Evolutionary conservation across 768 basidiomycete species (phyloP).

Genomic region (Nevesoporus exiguus): DNA sequence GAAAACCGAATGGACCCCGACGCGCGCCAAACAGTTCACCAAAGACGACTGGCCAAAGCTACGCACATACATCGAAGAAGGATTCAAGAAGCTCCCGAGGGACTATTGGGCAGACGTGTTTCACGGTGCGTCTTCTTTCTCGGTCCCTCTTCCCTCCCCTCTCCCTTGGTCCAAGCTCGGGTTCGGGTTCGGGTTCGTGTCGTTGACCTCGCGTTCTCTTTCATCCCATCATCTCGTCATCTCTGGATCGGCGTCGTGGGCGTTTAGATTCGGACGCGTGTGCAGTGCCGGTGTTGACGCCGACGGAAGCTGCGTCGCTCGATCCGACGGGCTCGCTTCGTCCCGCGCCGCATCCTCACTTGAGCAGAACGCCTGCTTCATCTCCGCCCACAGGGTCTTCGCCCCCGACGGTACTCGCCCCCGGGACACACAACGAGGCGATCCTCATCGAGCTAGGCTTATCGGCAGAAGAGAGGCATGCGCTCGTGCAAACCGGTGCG

Average conservation of each 20-base stretch:
- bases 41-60: conserved; percentile 55
- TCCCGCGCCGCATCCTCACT: conserved; percentile 52
- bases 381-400: conserved; percentile 4
- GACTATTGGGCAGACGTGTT: conserved; percentile 71
- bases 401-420: conserved; percentile 29
- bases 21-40: conserved; percentile 41
- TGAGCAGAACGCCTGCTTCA: conserved; percentile 34
- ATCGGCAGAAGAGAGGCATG: conserved; percentile 35
- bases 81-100: conserved; percentile 56
- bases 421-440: conserved; percentile 54
- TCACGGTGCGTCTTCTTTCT: conserved; percentile 56
- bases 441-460: conserved; percentile 53
- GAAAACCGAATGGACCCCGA: conserved; percentile 55
- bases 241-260: not conserved
- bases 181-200: no score
- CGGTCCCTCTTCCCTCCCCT: not conserved
- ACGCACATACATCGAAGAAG: conserved; percentile 54
- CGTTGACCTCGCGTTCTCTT: no score
- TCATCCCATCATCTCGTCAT: no score
- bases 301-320: conserved; percentile 53
- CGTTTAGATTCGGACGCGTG: conserved; percentile 66
- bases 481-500: conserved; percentile 46
- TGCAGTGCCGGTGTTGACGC: conserved; percentile 62
- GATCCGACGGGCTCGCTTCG: conserved; percentile 35
- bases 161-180: no score